Evolutionary conservation across 1,284 basidiomycete genomes (phyloP).

Genomic region (Hymenochaete sp.): DNA sequence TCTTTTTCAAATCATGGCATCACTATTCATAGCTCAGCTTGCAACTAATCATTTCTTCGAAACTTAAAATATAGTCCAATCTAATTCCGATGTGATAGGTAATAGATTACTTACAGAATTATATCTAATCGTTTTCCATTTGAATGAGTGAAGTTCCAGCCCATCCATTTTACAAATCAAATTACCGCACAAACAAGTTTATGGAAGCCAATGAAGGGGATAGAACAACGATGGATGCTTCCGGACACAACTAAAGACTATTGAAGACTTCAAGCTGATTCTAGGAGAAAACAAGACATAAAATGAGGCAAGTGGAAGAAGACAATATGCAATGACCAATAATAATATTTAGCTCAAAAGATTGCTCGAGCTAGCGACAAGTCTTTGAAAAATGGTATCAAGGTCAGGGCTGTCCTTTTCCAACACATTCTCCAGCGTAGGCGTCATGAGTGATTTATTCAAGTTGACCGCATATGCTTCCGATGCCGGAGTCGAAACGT

Average conservation of each 20-base stretch:
- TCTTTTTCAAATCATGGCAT: too few relatives aligned
- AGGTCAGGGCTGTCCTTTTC: constrained; percentile 5
- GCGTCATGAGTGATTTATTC: constrained; percentile 6
- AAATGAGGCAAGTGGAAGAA: not conserved
- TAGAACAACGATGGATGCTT: not conserved
- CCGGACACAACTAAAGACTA: not conserved
- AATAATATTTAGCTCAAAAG: constrained; percentile 6
- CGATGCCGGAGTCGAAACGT: not conserved
- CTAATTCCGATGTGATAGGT: too few relatives aligned
- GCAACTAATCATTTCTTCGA: too few relatives aligned
- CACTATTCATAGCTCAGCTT: too few relatives aligned
- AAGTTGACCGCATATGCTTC: constrained; percentile 11
- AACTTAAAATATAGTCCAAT: too few relatives aligned
- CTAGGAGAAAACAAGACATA: too few relatives aligned
- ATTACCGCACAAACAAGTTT: not conserved
- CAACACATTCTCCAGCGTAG: constrained; percentile 2
- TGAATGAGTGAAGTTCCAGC: too few relatives aligned
- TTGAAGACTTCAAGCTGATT: not conserved
- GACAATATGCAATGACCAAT: not conserved
- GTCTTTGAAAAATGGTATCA: constrained; percentile 10
- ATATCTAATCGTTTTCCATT: too few relatives aligned
- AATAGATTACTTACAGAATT: too few relatives aligned
- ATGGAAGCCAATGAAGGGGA: not conserved
- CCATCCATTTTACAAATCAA: too few relatives aligned
- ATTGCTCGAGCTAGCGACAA: constrained; percentile 6